Percentiles rank a stretch among this genome's conserved stretches.
Conservation (phyloP, 768 basidiomycete genomes). For the Fibroporia radiculosa region DNA sequence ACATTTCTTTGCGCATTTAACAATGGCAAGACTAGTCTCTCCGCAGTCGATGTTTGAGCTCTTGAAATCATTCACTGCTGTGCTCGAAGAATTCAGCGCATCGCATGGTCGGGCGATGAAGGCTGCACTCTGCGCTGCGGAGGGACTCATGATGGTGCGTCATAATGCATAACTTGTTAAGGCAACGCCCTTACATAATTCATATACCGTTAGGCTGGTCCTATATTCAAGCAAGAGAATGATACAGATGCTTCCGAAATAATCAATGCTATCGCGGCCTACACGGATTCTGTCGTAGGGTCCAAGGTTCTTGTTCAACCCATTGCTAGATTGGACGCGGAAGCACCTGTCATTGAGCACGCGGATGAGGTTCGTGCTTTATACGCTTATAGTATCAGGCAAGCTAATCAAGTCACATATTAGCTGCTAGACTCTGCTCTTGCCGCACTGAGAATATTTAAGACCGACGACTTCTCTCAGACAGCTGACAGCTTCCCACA, state of each 20-base stretch:
- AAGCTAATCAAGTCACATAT: background rate
- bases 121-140: slow-evolving; percentile 74
- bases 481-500: slow-evolving; percentile 50
- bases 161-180: too few species aligned
- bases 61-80: slow-evolving; percentile 76
- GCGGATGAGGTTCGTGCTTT: slow-evolving; percentile 49
- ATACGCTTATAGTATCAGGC: background rate
- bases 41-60: slow-evolving; percentile 73
- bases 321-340: slow-evolving; percentile 41
- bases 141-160: slow-evolving; percentile 69
- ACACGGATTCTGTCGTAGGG: slow-evolving; percentile 51
- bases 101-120: slow-evolving; percentile 79
- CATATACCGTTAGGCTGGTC: slow-evolving; percentile 48
- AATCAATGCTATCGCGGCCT: slow-evolving; percentile 63
- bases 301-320: slow-evolving; percentile 65
- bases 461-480: slow-evolving; percentile 52
- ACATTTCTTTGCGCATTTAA: slow-evolving; percentile 87
- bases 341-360: slow-evolving; percentile 35
- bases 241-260: slow-evolving; percentile 57
- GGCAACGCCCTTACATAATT: too few species aligned
- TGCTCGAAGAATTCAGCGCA: slow-evolving; percentile 85
- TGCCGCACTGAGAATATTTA: slow-evolving; percentile 51
- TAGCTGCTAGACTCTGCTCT: slow-evolving; percentile 76
- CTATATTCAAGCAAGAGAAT: slow-evolving; percentile 52
- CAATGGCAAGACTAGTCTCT: slow-evolving; percentile 67